A percentile compares a stretch with the other conserved stretches of the same genome.
These are phyloP conservation scores for Dioscorea alata DNA, from an alignment of 106 monocot species.

Conservation along the genomic window DNA sequence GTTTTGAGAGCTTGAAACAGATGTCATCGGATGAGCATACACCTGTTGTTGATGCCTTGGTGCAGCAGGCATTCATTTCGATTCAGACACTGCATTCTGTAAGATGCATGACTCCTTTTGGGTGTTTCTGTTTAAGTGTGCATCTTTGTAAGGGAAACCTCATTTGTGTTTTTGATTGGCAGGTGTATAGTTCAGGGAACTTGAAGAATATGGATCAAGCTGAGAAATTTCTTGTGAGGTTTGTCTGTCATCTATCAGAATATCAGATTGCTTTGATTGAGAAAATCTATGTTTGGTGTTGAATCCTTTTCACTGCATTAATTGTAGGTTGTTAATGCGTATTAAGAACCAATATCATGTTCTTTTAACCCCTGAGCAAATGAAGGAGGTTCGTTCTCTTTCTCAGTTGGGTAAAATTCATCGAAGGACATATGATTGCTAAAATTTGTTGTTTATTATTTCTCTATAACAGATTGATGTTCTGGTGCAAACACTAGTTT, in stretches of 20 bases:
- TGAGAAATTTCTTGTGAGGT: slow-evolving; percentile 60
- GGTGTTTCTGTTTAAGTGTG: neutral
- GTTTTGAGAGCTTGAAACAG: slow-evolving; percentile 53
- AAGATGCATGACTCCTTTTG: slow-evolving; percentile 23
- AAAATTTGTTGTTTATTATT: slow-evolving; percentile 3
- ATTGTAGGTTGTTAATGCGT: slow-evolving; percentile 59
- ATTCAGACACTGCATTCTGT: slow-evolving; percentile 76
- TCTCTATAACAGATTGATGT: slow-evolving; percentile 54
- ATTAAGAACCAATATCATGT: slow-evolving; percentile 59
- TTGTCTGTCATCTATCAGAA: neutral
- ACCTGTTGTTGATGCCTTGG: slow-evolving; percentile 52
- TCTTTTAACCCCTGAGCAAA: slow-evolving; percentile 55
- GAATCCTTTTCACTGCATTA: neutral
- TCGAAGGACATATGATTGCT: neutral
- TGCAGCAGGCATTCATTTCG: slow-evolving; percentile 59
- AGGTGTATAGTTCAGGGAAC: slow-evolving; percentile 43
- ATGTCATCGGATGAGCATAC: slow-evolving; percentile 36
- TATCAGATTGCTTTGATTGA: neutral
- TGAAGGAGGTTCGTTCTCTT: slow-evolving; percentile 52
- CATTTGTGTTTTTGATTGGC: slow-evolving; percentile 1
- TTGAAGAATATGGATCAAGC: slow-evolving; percentile 49
- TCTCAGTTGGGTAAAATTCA: neutral
- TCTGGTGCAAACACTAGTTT: slow-evolving; percentile 37
- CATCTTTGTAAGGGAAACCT: slow-evolving; percentile 6
- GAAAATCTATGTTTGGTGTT: no score